Conservation (phyloP, 257 asterid genomes). For the Gynochthodes officinalis region DNA sequence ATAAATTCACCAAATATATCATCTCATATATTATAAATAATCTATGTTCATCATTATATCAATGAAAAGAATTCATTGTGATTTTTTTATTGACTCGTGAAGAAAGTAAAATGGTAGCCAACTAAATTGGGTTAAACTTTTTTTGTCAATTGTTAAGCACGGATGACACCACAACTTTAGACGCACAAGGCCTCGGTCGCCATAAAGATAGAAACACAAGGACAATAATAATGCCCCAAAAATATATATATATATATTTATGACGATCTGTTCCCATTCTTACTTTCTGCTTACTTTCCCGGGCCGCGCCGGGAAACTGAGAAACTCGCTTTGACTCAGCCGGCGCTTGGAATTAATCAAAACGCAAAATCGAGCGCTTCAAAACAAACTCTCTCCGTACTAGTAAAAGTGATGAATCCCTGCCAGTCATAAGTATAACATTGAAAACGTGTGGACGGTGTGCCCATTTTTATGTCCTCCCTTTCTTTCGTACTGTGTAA, state of each 20-base stretch:
- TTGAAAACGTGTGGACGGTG: slow-evolving; percentile 30
- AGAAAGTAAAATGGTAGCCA: background rate
- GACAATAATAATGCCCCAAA: background rate
- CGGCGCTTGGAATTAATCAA: background rate
- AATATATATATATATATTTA: too few relatives aligned
- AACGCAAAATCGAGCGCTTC: background rate
- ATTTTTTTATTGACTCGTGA: too few relatives aligned
- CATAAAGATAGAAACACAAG: background rate
- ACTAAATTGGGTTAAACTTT: background rate
- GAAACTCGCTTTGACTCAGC: slow-evolving; percentile 9
- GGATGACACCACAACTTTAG: slow-evolving; percentile 5
- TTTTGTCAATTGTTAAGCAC: too few relatives aligned
- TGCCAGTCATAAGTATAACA: background rate
- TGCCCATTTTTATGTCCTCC: background rate
- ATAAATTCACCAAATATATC: too few relatives aligned
- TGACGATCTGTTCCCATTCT: too few relatives aligned
- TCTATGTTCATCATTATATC: too few relatives aligned
- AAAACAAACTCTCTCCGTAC: background rate
- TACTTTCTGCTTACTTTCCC: slow-evolving; percentile 13
- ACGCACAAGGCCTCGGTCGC: slow-evolving; percentile 7
- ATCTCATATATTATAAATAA: too few relatives aligned
- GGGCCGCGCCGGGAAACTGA: slow-evolving; percentile 11
- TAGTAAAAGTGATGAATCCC: background rate
- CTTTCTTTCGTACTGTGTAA: too few relatives aligned
- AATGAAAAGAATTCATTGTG: too few relatives aligned